Base-by-base conservation (phyloP, 331 rosid species). In the Rosa hybrid region DNA sequence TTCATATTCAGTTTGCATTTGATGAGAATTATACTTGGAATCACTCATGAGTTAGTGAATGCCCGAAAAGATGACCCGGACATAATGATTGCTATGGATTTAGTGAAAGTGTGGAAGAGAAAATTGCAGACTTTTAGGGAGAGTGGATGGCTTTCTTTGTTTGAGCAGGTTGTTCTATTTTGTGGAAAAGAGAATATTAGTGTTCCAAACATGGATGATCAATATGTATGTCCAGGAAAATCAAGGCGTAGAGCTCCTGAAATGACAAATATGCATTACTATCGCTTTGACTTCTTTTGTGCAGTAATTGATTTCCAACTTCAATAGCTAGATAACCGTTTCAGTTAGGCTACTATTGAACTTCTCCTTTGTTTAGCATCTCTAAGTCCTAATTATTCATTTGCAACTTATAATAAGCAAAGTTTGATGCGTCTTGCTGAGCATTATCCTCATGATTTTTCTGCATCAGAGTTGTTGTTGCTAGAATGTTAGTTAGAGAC, bases 51-150 rank as follows among this genome's bases (percentile, higher is more conserved):
- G 16, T 48, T 71, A 53, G n/a, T n/a, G n/a, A n/a, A n/a, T n/a
- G n/a, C n/a, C n/a, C n/a, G n/a, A 12, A 64, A 12, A 64, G 75
- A 51, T 10, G 74, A 80, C 51, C 68, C 50, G n/a, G 68, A 74
- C 64, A 74, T 80, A n/a, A 27, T 81, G 18, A 81, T 63, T 30
- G 64, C 30, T 50, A 45, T 80, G 72, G 64, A 50, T 30, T 63
- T 72, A 23, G 53, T 80, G 34, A 20, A 38, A 71, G 7, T 46
- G 12, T 80, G 17, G 3, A 62, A 72, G 20, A 21, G 64, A 71
- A 10, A n/a, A n/a, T 49, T 46, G 25, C 78, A 80, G n/a, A 1
- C 1, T 34, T 60, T 72, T 44, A 72, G 54, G 34, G 65, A 71
- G 38, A 60, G 12, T 72, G 72, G 49, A 30, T 80, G 53, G 27